Evolutionary conservation across 2,329 filamentous ascomycete species (phyloP).

Genomic region (Paracoccidioides brasiliensis): DNA sequence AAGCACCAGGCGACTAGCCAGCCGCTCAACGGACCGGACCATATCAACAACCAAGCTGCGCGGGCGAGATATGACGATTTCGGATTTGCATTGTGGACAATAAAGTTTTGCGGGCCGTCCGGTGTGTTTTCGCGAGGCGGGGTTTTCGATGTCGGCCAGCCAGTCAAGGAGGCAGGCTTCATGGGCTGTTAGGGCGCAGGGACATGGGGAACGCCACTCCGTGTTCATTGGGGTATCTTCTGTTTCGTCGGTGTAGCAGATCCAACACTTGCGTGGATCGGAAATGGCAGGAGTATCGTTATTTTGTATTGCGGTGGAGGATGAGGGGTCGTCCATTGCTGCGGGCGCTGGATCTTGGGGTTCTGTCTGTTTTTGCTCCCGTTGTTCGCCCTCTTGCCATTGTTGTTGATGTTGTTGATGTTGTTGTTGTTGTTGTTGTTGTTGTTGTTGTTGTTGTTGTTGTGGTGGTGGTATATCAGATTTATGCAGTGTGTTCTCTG

Average conservation of each 20-base stretch:
- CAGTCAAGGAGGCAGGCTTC: constrained; percentile 81
- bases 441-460: neutral
- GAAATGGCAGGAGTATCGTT: constrained; percentile 9
- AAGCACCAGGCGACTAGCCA: constrained; percentile 47
- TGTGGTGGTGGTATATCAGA: neutral
- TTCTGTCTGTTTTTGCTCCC: constrained; percentile 6
- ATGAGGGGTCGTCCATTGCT: neutral
- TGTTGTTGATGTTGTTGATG: neutral
- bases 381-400: neutral
- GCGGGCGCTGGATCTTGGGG: constrained; percentile 2
- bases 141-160: constrained; percentile 76
- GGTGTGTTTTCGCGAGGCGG: constrained; percentile 37
- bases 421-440: neutral
- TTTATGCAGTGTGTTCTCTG: neutral
- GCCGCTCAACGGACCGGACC: constrained; percentile 45
- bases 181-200: constrained; percentile 81
- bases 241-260: constrained; percentile 53
- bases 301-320: constrained; percentile 2
- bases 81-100: constrained; percentile 81
- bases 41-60: constrained; percentile 58
- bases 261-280: constrained; percentile 49
- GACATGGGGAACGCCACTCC: constrained; percentile 78
- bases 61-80: constrained; percentile 63
- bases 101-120: constrained; percentile 49
- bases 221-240: constrained; percentile 47